A percentile compares a stretch with the other conserved stretches of the same genome.
phyloP scores from a whole-genome alignment of 148 eudicot species.

The Spergularia bocconei region DNA sequence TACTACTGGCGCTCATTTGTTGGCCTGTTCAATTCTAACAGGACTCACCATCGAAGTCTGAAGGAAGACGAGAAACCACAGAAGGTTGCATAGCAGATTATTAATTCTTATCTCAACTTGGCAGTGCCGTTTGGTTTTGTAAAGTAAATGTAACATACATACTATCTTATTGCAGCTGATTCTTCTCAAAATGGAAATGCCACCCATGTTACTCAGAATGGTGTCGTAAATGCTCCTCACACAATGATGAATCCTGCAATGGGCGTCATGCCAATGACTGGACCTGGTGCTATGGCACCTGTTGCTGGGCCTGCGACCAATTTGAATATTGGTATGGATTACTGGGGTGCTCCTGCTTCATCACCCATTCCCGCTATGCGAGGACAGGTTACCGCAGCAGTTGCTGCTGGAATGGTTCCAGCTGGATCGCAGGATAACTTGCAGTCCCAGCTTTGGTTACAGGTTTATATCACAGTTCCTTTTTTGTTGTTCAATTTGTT shows the following conservation, averaged over 20 bases:
- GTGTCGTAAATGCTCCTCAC: conserved; percentile 50
- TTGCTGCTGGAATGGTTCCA: conserved; percentile 66
- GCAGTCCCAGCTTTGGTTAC: conserved; percentile 85
- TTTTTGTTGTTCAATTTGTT: neutral
- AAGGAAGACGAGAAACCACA: conserved; percentile 55
- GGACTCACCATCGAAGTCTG: conserved; percentile 70
- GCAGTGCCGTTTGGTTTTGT: conserved; percentile 1
- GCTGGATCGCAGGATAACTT: conserved; percentile 77
- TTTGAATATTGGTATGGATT: conserved; percentile 96
- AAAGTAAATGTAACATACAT: conserved; percentile 6
- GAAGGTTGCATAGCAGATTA: conserved; percentile 45
- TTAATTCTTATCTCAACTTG: conserved; percentile 13
- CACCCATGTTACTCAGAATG: conserved; percentile 62
- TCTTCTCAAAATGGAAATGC: conserved; percentile 72
- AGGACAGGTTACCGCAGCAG: conserved; percentile 65
- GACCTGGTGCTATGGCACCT: conserved; percentile 52
- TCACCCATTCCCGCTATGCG: conserved; percentile 61
- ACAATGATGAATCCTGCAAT: conserved; percentile 58
- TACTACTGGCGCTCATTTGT: neutral
- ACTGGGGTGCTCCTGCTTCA: conserved; percentile 70
- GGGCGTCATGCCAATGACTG: conserved; percentile 60
- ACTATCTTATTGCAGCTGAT: conserved; percentile 41
- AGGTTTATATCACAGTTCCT: conserved; percentile 44
- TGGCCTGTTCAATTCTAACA: conserved; percentile 25
- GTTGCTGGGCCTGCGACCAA: conserved; percentile 84